These are phyloP conservation scores for Boletus calvinii DNA, from an alignment of 1,284 basidiomycete species.

Conservation along the genomic window DNA sequence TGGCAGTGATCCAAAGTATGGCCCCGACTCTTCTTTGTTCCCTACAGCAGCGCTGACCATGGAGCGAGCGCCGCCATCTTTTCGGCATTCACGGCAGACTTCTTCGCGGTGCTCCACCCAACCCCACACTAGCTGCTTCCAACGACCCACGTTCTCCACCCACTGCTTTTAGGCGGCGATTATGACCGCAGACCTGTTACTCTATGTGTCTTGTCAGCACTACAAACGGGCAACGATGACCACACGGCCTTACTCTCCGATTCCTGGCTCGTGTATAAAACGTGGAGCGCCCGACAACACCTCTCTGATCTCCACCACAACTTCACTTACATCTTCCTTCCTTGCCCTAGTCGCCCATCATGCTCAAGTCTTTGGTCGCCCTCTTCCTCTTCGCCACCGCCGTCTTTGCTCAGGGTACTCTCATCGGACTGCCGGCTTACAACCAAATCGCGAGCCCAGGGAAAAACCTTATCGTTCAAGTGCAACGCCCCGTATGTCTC, in stretches of 20 bases:
- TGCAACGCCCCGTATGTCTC: constrained; percentile 27
- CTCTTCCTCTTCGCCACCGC: constrained; percentile 13
- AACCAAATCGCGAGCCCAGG: constrained; percentile 18
- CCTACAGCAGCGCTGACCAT: neutral
- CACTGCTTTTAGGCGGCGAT: neutral
- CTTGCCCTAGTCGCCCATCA: neutral
- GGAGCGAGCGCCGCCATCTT: neutral
- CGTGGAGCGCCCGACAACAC: no score
- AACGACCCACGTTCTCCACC: no score
- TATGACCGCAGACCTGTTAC: neutral
- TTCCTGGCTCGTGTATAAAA: constrained; percentile 13
- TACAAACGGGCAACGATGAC: constrained; percentile 9
- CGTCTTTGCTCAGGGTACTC: constrained; percentile 23
- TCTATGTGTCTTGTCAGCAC: neutral
- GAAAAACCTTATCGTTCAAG: constrained; percentile 22
- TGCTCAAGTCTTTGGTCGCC: constrained; percentile 14
- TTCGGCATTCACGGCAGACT: neutral
- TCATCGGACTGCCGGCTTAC: constrained; percentile 15
- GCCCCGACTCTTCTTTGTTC: no score
- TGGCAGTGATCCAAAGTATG: no score
- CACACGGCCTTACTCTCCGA: neutral
- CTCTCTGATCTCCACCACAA: neutral
- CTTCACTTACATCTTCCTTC: neutral
- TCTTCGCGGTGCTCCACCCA: neutral
- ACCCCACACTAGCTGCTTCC: neutral